These are phyloP conservation scores for Marchantia polymorpha DNA, from an alignment of 225 moss, liverwort and hornwort species.

Conservation along the genomic window DNA sequence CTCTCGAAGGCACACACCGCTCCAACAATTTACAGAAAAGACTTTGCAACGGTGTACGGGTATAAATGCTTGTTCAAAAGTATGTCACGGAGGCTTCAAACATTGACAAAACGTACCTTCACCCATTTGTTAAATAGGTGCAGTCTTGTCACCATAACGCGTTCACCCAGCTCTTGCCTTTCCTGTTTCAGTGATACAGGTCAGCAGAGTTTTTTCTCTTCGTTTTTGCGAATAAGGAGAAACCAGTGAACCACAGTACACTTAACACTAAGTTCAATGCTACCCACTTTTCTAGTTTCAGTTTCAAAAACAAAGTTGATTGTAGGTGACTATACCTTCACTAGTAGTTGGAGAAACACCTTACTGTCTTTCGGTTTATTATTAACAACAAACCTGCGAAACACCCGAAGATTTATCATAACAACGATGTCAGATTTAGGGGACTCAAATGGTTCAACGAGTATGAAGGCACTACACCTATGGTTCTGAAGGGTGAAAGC, in stretches of 20 bases:
- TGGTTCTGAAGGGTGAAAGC: no score
- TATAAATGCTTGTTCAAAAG: not conserved
- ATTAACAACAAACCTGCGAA: constrained; percentile 85
- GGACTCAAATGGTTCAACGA: not conserved
- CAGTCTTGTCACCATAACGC: constrained; percentile 96
- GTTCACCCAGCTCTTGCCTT: constrained; percentile 87
- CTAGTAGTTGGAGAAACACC: constrained; percentile 70
- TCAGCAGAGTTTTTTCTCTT: not conserved
- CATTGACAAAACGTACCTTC: constrained; percentile 49
- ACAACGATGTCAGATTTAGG: not conserved
- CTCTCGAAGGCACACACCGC: not conserved
- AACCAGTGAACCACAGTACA: not conserved
- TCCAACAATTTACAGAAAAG: not conserved
- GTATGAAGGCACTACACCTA: no score
- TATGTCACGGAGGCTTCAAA: not conserved
- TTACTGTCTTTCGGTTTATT: constrained; percentile 97
- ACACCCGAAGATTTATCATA: not conserved
- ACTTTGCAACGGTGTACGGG: not conserved
- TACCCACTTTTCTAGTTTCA: no score
- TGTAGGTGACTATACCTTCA: constrained; percentile 52
- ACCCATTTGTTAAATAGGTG: constrained; percentile 98
- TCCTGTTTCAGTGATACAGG: constrained; percentile 44
- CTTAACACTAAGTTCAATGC: not conserved
- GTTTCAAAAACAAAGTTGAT: not conserved
- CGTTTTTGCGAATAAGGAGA: no score